phyloP scores from a whole-genome alignment of 2,329 filamentous ascomycete genomes.

The Fusarium siculi region DNA sequence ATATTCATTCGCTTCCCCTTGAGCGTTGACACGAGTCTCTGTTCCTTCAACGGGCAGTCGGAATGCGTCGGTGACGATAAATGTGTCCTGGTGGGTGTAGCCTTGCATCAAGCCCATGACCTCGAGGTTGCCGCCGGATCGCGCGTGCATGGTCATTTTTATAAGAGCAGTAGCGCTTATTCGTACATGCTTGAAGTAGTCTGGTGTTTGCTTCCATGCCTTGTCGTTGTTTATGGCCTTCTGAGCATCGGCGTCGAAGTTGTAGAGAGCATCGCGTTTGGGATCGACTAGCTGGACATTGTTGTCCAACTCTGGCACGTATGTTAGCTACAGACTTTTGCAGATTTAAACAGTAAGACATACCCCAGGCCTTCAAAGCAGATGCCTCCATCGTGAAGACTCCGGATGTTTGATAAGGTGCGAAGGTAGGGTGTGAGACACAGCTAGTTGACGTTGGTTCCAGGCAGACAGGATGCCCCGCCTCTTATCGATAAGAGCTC shows the following conservation, averaged over 20 bases:
- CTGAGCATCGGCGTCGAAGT: conserved; percentile 77
- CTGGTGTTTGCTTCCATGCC: conserved; percentile 82
- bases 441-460: conserved; percentile 31
- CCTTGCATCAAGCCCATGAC: conserved; percentile 99
- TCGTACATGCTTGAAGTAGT: conserved; percentile 93
- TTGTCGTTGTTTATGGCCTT: conserved; percentile 70
- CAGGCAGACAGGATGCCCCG: conserved; percentile 41
- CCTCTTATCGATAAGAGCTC: conserved; percentile 45
- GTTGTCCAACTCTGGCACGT: conserved; percentile 81
- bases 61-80: conserved; percentile 95
- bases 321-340: conserved; percentile 14
- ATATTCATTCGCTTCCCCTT: conserved; percentile 96
- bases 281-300: conserved; percentile 85
- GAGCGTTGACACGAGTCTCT: conserved; percentile 97
- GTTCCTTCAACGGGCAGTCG: conserved; percentile 95
- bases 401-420: conserved; percentile 15
- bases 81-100: conserved; percentile 84
- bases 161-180: conserved; percentile 93
- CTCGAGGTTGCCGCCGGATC: conserved; percentile 91
- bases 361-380: conserved; percentile 48
- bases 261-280: conserved; percentile 90
- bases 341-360: background rate
- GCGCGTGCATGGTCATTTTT: conserved; percentile 99
- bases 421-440: conserved; percentile 14
- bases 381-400: conserved; percentile 45